Conservation (phyloP, 2,329 filamentous ascomycete species). For the Diaporthe citri region DNA sequence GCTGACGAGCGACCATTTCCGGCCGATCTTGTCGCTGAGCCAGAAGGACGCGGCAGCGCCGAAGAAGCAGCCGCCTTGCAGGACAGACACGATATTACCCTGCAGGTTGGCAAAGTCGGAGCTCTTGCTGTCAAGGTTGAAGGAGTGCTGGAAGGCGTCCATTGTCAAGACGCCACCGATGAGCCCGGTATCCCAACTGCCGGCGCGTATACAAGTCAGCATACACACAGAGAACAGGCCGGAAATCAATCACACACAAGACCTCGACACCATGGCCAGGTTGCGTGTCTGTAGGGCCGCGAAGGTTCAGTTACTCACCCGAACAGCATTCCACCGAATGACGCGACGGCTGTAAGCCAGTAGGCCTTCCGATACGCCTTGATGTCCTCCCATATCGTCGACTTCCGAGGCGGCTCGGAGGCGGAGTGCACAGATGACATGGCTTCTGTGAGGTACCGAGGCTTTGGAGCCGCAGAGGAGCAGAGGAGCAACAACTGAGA, state of each 20-base stretch:
- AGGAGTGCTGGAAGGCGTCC: slow-evolving; percentile 39
- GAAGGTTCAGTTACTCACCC: slow-evolving; percentile 13
- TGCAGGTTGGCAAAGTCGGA: slow-evolving; percentile 35
- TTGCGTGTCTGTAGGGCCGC: no score
- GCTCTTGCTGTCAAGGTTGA: slow-evolving; percentile 36
- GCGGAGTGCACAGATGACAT: slow-evolving; percentile 24
- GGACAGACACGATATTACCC: slow-evolving; percentile 54
- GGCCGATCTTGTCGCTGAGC: slow-evolving; percentile 65
- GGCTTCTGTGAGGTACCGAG: background rate
- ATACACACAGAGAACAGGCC: background rate
- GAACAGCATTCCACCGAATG: slow-evolving; percentile 40
- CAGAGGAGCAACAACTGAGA: background rate
- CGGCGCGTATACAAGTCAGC: background rate
- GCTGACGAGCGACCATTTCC: slow-evolving; percentile 36
- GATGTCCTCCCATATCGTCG: slow-evolving; percentile 35
- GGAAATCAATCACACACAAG: background rate
- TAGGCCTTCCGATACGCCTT: slow-evolving; percentile 34
- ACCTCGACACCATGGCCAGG: background rate
- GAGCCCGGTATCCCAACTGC: slow-evolving; percentile 39
- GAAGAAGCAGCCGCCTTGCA: slow-evolving; percentile 41
- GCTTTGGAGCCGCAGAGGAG: no score
- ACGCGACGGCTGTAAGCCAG: slow-evolving; percentile 37
- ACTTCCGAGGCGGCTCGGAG: slow-evolving; percentile 6
- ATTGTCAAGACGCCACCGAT: slow-evolving; percentile 40
- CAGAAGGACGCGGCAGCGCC: slow-evolving; percentile 49